Evolutionary conservation across 2,329 filamentous ascomycete genomes (phyloP).

Genomic region (Didymella pomorum): DNA sequence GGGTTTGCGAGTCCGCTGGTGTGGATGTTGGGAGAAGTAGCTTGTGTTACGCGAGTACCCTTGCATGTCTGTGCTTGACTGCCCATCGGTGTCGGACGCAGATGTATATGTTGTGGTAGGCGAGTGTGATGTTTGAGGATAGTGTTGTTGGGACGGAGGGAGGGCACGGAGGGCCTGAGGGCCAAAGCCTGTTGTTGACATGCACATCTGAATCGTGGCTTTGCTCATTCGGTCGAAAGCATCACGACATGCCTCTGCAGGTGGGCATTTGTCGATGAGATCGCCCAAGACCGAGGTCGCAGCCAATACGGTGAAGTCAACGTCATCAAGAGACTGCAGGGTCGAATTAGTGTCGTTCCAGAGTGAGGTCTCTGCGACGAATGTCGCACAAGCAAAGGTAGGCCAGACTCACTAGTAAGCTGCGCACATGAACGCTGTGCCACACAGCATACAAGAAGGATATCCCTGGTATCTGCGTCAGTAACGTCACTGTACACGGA

Average conservation of each 20-base stretch:
- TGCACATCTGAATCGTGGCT: conserved; percentile 93
- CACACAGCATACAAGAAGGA: conserved; percentile 97
- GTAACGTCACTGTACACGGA: conserved; percentile 15
- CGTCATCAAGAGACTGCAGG: conserved; percentile 80
- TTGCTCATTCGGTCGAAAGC: conserved; percentile 95
- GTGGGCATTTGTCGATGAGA: conserved; percentile 92
- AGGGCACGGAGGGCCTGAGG: conserved; percentile 44
- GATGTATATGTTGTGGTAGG: conserved; percentile 38
- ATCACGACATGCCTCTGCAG: conserved; percentile 91
- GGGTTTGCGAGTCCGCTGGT: conserved; percentile 50
- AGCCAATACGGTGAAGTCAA: conserved; percentile 95
- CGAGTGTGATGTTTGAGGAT: conserved; percentile 31
- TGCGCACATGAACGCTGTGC: conserved; percentile 90
- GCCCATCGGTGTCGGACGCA: conserved; percentile 38
- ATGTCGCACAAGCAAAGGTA: conserved; percentile 22
- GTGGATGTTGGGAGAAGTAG: conserved; percentile 33
- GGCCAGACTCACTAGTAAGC: conserved; percentile 72
- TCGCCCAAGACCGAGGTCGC: conserved; percentile 93
- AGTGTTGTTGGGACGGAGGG: conserved; percentile 29
- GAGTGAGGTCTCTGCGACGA: conserved; percentile 5
- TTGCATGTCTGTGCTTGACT: conserved; percentile 39
- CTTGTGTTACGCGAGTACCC: conserved; percentile 30
- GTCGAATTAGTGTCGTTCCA: conserved; percentile 22
- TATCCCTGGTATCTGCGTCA: conserved; percentile 62
- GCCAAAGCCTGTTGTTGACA: conserved; percentile 84